These are phyloP conservation scores for Exophiala oligosperma DNA, from an alignment of 2,329 filamentous ascomycete species.

Conservation along the genomic window DNA sequence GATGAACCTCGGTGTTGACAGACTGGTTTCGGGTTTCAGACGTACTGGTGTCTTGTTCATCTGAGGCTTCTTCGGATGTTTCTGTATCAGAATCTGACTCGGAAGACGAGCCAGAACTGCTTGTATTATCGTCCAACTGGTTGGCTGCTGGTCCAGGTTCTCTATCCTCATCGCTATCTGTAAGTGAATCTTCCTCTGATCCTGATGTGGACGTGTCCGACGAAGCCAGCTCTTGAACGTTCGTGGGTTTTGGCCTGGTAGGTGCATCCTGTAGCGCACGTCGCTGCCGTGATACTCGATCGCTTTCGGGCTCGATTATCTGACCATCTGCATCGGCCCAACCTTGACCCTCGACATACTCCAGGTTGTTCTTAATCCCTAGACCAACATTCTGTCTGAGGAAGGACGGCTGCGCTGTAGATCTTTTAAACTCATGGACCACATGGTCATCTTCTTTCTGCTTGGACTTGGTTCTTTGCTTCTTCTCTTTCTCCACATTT, in stretches of 20 bases:
- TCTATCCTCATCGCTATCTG: slow-evolving; percentile 32
- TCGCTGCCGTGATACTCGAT: slow-evolving; percentile 14
- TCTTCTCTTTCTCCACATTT: slow-evolving; percentile 15
- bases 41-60: slow-evolving; percentile 18
- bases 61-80: slow-evolving; percentile 18
- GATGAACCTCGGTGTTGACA: slow-evolving; percentile 68
- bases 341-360: slow-evolving; percentile 80
- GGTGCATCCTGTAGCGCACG: slow-evolving; percentile 29
- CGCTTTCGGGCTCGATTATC: slow-evolving; percentile 60
- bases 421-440: slow-evolving; percentile 88
- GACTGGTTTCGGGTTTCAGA: slow-evolving; percentile 39
- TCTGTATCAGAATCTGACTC: slow-evolving; percentile 17
- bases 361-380: slow-evolving; percentile 51
- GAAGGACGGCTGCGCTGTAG: slow-evolving; percentile 78
- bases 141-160: slow-evolving; percentile 36
- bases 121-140: slow-evolving; percentile 30
- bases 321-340: slow-evolving; percentile 82
- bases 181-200: slow-evolving; percentile 32
- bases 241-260: slow-evolving; percentile 9
- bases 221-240: neutral
- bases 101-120: slow-evolving; percentile 31
- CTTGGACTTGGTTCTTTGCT: slow-evolving; percentile 56
- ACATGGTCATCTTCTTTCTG: slow-evolving; percentile 66
- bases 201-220: slow-evolving; percentile 32
- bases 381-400: slow-evolving; percentile 59